Conservation (phyloP, 345 rosid species). For the Hirschfeldia incana region DNA sequence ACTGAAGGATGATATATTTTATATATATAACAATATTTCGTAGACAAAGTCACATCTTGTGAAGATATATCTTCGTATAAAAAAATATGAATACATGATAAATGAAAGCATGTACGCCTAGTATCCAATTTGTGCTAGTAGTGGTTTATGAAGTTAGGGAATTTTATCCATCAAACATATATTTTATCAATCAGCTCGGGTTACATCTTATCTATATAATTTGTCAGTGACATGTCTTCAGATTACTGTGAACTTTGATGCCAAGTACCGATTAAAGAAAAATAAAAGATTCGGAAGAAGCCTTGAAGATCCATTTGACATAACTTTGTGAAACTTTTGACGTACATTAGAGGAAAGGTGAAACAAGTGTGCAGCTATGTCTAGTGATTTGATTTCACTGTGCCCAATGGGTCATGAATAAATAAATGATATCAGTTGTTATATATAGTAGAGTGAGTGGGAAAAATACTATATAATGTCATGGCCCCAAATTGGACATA, state of each 20-base stretch:
- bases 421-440: slow-evolving; percentile 1
- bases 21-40: not conserved
- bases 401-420: slow-evolving; percentile 3
- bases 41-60: not conserved
- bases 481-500: not conserved
- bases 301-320: not conserved
- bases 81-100: not conserved
- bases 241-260: not conserved
- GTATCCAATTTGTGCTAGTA: not conserved
- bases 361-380: slow-evolving; percentile 5
- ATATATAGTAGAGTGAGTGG: slow-evolving; percentile 1
- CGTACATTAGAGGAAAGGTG: slow-evolving; percentile 7
- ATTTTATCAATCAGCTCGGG: not conserved
- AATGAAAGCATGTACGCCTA: slow-evolving; percentile 17
- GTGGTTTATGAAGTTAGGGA: not conserved
- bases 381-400: not conserved
- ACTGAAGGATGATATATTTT: not conserved
- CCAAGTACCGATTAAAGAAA: not conserved
- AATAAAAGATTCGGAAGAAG: not conserved
- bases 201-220: not conserved
- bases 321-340: slow-evolving; percentile 7
- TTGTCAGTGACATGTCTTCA: not conserved
- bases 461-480: not conserved
- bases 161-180: not conserved
- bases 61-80: slow-evolving; percentile 4